Evolutionary conservation across 768 basidiomycete species (phyloP).

Genomic region (Trametes cubensis): DNA sequence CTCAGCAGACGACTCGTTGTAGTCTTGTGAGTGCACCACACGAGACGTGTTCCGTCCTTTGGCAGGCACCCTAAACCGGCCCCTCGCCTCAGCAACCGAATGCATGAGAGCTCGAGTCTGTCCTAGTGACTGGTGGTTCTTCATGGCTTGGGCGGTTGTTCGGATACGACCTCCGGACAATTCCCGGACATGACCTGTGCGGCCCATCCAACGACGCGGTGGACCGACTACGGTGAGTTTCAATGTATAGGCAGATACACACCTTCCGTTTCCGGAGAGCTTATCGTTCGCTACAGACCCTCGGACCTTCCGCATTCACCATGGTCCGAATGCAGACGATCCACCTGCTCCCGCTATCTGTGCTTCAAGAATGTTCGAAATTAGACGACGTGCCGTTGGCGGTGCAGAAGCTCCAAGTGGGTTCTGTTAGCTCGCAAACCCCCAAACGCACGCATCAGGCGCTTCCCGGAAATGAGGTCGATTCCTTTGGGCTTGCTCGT

Average conservation of each 20-base stretch:
- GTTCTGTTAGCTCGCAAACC: not conserved
- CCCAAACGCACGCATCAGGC: slow-evolving; percentile 18
- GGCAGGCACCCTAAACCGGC: slow-evolving; percentile 10
- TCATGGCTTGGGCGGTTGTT: not conserved
- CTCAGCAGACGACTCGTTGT: not conserved
- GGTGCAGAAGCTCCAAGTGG: not conserved
- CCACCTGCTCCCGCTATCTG: slow-evolving; percentile 12
- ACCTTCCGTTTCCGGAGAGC: slow-evolving; percentile 4
- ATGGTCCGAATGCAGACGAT: slow-evolving; percentile 18
- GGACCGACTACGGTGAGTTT: slow-evolving; percentile 19
- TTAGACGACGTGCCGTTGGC: slow-evolving; percentile 6
- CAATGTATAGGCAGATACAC: slow-evolving; percentile 10
- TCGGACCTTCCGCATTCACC: slow-evolving; percentile 10
- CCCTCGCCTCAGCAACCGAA: slow-evolving; percentile 2
- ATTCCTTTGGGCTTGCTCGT: slow-evolving; percentile 12
- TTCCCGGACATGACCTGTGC: slow-evolving; percentile 10
- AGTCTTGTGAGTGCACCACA: slow-evolving; percentile 12
- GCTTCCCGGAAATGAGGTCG: slow-evolving; percentile 11
- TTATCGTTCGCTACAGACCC: slow-evolving; percentile 18
- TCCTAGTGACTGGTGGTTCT: slow-evolving; percentile 10
- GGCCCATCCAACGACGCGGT: not conserved
- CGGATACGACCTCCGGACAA: slow-evolving; percentile 14
- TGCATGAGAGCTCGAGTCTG: not conserved
- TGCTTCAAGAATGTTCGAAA: slow-evolving; percentile 20
- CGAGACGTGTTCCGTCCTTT: not conserved